Evolutionary conservation across 169 alveolate species (phyloP).

Genomic region (Eimeria maxima): DNA sequence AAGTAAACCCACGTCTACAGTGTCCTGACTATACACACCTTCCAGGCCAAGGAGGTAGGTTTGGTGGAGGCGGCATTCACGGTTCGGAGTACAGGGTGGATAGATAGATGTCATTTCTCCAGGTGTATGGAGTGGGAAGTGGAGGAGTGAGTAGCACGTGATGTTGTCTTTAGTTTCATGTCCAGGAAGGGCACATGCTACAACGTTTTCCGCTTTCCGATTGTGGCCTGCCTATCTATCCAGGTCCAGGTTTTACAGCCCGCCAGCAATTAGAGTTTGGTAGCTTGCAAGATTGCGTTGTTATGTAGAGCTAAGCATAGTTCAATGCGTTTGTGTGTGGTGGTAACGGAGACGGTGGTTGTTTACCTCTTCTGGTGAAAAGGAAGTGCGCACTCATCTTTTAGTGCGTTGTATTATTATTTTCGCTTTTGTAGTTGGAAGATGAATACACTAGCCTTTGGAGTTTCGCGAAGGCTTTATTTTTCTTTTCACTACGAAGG

Average conservation of each 20-base stretch:
- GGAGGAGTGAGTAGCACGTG: not conserved
- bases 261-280: not conserved
- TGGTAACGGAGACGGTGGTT: not conserved
- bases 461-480: not conserved
- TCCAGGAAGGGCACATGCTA: not conserved
- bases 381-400: slow-evolving; percentile 5
- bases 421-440: not conserved
- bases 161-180: not conserved
- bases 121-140: not conserved
- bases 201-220: not conserved
- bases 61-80: not conserved
- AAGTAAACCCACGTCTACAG: not conserved
- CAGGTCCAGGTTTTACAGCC: not conserved
- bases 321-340: not conserved
- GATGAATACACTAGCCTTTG: not conserved
- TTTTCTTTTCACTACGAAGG: not conserved
- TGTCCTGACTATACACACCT: not conserved
- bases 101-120: not conserved
- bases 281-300: not conserved
- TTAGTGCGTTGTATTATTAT: not conserved
- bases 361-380: not conserved
- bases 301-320: not conserved
- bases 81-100: not conserved
- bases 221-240: not conserved
- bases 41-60: slow-evolving; percentile 22